phyloP scores from a whole-genome alignment of 2,329 filamentous ascomycete species.

The Verticillium dahliae region DNA sequence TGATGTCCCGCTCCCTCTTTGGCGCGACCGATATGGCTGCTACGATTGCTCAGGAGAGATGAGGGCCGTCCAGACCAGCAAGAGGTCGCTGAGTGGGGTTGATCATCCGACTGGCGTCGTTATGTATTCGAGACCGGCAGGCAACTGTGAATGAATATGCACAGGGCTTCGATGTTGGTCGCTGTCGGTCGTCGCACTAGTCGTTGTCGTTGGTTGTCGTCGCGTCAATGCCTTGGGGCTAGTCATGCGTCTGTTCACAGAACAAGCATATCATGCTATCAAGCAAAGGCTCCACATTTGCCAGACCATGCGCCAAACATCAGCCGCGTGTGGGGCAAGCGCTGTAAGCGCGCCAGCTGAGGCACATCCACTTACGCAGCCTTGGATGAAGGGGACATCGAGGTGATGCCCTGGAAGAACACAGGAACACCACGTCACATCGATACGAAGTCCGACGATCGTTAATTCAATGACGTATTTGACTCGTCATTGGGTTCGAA shows the following conservation, averaged over 20 bases:
- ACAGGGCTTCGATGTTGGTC: neutral
- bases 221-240: neutral
- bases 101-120: neutral
- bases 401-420: too few species aligned
- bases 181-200: neutral
- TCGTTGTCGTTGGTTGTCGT: neutral
- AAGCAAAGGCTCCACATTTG: neutral
- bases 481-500: neutral
- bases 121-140: neutral
- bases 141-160: neutral
- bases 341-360: neutral
- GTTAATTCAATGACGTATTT: too few species aligned
- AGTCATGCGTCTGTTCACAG: neutral
- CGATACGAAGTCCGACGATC: too few species aligned
- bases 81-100: neutral
- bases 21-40: neutral
- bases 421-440: too few species aligned
- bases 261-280: neutral
- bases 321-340: neutral
- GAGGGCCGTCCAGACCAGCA: neutral
- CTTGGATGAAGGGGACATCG: too few species aligned
- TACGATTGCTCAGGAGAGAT: neutral
- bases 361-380: too few species aligned
- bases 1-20: neutral
- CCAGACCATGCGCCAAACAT: neutral